Evolutionary conservation across 805 yeast species (phyloP).

Genomic region (Metschnikowia bowlesiae): DNA sequence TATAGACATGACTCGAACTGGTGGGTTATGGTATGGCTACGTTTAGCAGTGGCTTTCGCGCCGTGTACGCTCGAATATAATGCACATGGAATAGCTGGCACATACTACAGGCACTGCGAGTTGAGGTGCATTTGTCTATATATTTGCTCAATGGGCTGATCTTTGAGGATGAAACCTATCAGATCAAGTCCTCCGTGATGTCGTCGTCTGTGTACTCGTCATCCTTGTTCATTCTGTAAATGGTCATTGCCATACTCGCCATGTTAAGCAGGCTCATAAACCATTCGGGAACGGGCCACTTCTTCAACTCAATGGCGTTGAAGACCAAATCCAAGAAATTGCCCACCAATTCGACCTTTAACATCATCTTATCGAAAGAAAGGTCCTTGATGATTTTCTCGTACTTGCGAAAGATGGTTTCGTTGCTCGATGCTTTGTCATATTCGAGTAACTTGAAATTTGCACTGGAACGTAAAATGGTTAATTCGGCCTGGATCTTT

Average conservation of each 20-base stretch:
- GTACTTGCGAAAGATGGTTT: slow-evolving; percentile 28
- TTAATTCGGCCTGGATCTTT: slow-evolving; percentile 35
- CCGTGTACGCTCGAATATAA: neutral
- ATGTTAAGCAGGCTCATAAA: slow-evolving; percentile 37
- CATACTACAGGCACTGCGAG: neutral
- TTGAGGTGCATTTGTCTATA: neutral
- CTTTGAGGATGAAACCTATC: neutral
- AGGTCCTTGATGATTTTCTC: slow-evolving; percentile 39
- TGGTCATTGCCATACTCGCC: slow-evolving; percentile 44
- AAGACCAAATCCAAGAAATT: slow-evolving; percentile 38
- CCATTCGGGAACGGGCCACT: slow-evolving; percentile 37
- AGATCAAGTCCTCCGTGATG: slow-evolving; percentile 37
- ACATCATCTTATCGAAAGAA: slow-evolving; percentile 40
- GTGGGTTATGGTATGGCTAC: neutral
- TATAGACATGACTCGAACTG: slow-evolving; percentile 7
- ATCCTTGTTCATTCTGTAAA: slow-evolving; percentile 46
- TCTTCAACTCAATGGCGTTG: slow-evolving; percentile 36
- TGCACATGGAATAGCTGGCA: neutral
- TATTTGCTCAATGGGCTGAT: neutral
- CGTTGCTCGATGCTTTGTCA: slow-evolving; percentile 19
- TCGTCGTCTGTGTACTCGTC: slow-evolving; percentile 44
- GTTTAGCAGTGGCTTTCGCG: neutral
- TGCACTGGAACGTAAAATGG: slow-evolving; percentile 23
- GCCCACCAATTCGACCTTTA: slow-evolving; percentile 37
- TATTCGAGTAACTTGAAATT: slow-evolving; percentile 20